Evolutionary conservation across 176 grass and related monocot genomes (phyloP), one percentile per base, ranked within the genome.

Genomic region (Elymus sibiricus): DNA sequence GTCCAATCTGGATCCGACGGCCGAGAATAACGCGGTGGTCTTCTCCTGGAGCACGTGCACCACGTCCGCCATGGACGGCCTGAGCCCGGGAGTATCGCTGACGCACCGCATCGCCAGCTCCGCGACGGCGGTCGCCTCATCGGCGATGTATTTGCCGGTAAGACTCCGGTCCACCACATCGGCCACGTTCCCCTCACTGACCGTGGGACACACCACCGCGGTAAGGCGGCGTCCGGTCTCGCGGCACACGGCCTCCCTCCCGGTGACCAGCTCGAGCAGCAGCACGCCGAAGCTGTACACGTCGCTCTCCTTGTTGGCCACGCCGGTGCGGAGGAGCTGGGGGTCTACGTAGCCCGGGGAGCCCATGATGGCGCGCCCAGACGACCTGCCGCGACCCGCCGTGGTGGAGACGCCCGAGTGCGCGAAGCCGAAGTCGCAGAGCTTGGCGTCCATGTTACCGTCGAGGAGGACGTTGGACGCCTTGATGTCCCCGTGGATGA

Each of bases 211-310:
- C 65, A 93, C 63, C 9, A 25, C 75, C 4, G 89, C 91, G 8
- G 92, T 86, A 71, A 98, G 89, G 13, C 89, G 78, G 70, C 79
- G 64, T 0, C 91, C 92, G 1, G 83, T 90, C 32, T 90, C 91
- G 43, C 87, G 61, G 84, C 92, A 90, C 26, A 89, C 86, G 60
- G 96, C 96, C 81, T 94, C 86, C 53, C 39, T 39, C 9, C 93
- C 96, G 1, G 93, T 94, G 4, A 98, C 44, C 68, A 95, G 86
- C 81, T 98, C 93, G 49, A 98, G 84, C 60, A 98, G 81, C n/a
- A 98, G 96, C 74, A 98, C 92, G 7, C 96, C 96, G 78, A 92
- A 98, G 91, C 96, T 94, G 86, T 98, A 98, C 56, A 95, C 91
- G 88, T 98, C 96, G 77, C 82, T 98, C 86, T 90, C 84, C 84